Evolutionary conservation across 352 stramenopile species (phyloP), one percentile per base, ranked within the genome.

Genomic region (Globisporangium barbulae): DNA sequence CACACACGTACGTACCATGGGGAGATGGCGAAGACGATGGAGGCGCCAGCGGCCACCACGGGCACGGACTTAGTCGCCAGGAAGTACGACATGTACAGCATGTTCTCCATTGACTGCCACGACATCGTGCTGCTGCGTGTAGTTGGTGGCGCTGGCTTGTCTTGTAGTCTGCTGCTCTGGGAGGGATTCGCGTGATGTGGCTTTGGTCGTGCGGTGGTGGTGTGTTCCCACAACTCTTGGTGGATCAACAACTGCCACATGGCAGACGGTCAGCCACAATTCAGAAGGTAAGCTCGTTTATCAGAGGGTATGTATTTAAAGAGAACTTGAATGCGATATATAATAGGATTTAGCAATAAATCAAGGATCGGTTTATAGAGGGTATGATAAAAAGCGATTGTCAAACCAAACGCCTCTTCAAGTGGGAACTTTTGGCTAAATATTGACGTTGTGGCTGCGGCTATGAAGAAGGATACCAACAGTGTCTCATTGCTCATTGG

Each of bases 41-140:
- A 88, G 13, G 79, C 83, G 35, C 73, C 72, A 47, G 80, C 76
- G 19, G 83, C 83, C 50, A 89, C 72, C 22, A 88, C 64, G 15
- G 83, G 83, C 31, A 91, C 78, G 7, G 83, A 69, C 63, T 88
- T 89, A 52, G 65, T 56, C 42, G 76, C 79, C 41, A 91, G 70
- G 66, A 91, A 89, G 57, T 71, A 87, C 66, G 75, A 79, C 80
- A 90, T 90, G 73, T 89, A 89, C 22, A 76, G 63, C 58, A 75
- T 75, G 62, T 90, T 87, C 59, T 75, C 65, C 39, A 90, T 30
- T 61, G 83, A 88, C 61, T 89, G 72, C 69, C 77, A 75, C 70
- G 82, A 84, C 73, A 85, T 85, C 31, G 12, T 49, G 25, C 42
- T 55, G 41, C 39, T 30, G 42, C 42, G 35, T 48, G 15, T n/a